Base-by-base conservation (phyloP, 208 protist genomes). In the Acanthamoeba healyi region DNA sequence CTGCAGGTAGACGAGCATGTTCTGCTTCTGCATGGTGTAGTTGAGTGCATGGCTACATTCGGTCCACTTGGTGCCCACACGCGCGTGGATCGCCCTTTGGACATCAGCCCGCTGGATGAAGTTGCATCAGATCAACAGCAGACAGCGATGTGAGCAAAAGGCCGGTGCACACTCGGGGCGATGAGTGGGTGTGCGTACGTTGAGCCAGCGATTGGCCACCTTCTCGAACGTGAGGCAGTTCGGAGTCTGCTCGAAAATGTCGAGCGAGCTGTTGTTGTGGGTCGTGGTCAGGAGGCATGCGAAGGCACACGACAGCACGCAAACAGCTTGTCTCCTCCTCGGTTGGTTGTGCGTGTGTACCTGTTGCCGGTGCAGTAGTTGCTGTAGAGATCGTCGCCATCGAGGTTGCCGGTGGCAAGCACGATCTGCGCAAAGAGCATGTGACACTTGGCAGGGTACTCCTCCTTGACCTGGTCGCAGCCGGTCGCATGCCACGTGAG, bases 1-100 rank as follows among this genome's bases (percentile, higher is more conserved):
- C 6, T 29, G 36, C 7, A 84, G 74, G 29, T 84, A 84, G 44
- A 24, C 42, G 34, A 84, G 74, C 44, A 84, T 84, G 74, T 84
- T 54, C 24, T 44, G 74, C 40, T 84, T 84, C 40, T 56, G 40
- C 74, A 32, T 84, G 24, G 36, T 84, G 38, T 84, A 84, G 74
- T 54, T 84, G 74, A 84, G 36, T 70, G 14, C 61, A 7, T 34
- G 9, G 29, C 14, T 26, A 34, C 61, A 70, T 24, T 70, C 61
- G 61, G 61, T 29, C 61, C 61, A 70, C 61, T 26, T 7, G 14
- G 61, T 70, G 61, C 61, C 61, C 19, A 70, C 61, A n/a, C 65
- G 40, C 10, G 91, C 95, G 61, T 96, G 97, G 10, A 98, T 94
- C 34, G 96, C 96, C n/a, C 94, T 97, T 3, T 96, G 86, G 0